phyloP scores from a whole-genome alignment of 2,329 filamentous ascomycete species.

The Hymenoscyphus linearis region DNA sequence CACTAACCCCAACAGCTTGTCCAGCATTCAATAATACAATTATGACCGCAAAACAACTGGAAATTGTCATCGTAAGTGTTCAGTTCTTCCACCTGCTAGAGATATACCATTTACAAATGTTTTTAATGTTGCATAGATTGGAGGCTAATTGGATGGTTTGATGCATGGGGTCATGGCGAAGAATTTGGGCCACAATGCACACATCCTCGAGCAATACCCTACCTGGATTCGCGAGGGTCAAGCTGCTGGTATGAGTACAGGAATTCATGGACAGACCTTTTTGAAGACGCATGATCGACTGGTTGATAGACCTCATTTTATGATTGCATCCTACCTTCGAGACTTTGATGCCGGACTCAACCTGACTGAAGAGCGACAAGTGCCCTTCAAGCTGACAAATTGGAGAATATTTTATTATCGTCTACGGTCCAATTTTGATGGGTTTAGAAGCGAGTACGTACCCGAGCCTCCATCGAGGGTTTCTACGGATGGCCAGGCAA shows the following conservation, averaged over 20 bases:
- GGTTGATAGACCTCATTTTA: no score
- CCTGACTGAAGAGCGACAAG: no score
- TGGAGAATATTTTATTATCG: constrained; percentile 4
- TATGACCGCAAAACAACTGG: not conserved
- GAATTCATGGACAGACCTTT: not conserved
- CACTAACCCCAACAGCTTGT: no score
- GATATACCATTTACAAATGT: not conserved
- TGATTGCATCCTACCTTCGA: no score
- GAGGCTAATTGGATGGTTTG: not conserved
- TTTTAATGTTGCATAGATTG: not conserved
- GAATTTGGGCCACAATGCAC: not conserved
- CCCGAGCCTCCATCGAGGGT: not conserved
- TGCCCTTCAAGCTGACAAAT: not conserved
- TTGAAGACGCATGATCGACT: not conserved
- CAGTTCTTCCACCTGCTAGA: not conserved
- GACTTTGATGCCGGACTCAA: no score
- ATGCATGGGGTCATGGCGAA: not conserved
- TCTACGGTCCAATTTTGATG: constrained; percentile 1
- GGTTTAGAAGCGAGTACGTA: not conserved
- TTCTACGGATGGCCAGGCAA: not conserved
- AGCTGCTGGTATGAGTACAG: not conserved
- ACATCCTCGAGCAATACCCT: not conserved
- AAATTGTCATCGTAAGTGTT: not conserved
- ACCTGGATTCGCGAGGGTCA: not conserved
- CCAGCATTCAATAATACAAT: not conserved